Base-by-base conservation (phyloP, 2,329 filamentous ascomycete species). In the Iodosphaeria phyllophila region DNA sequence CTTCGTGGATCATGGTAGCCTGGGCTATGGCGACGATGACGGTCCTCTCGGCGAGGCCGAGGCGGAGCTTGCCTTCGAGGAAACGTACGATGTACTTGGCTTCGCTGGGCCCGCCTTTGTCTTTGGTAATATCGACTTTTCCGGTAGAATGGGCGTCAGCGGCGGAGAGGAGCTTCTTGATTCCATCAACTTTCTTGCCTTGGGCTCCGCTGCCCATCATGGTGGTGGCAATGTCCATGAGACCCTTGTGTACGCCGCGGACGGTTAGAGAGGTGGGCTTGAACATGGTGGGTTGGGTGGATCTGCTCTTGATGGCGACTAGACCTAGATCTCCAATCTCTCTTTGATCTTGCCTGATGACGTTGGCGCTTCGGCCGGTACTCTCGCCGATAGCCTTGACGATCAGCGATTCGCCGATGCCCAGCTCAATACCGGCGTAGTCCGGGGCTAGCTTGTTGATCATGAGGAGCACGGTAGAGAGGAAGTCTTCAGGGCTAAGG, bases 361-460 rank as follows among this genome's bases (percentile, higher is more conserved):
- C 73, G 18, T 74, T 64, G 23, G 93, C 52, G 40, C 73, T 92
- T 31, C 89, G 73, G 7, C 89, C 89, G 0, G 89, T 98, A 16
- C 74, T 77, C 53, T 95, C 86, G 8, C 86, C 86, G 41, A 98
- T 92, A 5, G 89, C 80, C 48, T 95, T 98, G 84, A 95, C 95
- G 40, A 98, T 93, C 15, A 98, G 53, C 1, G 86, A 95, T 51
- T 98, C 89, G 28, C 89, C 89, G 38, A 98, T 98, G n/a, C 89
- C 89, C 16, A 98, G 63, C 50, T 98, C 89, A 33, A 98, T 84
- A 12, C 89, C 89, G 21, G 84, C 76, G 47, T 93, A 98, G 43
- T 98, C 89, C 3, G 89, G 86, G 3, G 89, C 89, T 14, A 98
- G 68, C 48, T 95, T 95, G 53, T 93, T 93, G 48, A 92, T 79